Conservation (phyloP, 345 rosid species). For the Lumnitzera racemosa region DNA sequence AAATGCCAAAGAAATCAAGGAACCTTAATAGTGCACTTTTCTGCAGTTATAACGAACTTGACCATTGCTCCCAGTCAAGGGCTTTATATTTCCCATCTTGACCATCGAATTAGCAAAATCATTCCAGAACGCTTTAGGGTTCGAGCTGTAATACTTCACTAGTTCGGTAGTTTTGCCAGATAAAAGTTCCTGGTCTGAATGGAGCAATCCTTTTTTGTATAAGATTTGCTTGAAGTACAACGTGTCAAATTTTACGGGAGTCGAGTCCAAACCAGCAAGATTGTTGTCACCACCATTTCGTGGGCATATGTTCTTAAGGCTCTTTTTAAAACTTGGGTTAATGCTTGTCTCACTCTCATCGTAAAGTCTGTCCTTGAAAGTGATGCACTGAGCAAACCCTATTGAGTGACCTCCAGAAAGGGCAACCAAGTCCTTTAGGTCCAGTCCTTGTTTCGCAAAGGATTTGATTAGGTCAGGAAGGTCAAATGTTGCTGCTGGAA, state of each 20-base stretch:
- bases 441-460: conserved; percentile 39
- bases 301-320: conserved; percentile 25
- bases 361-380: conserved; percentile 25
- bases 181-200: conserved; percentile 26
- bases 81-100: conserved; percentile 50
- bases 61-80: conserved; percentile 34
- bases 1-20: too few species aligned
- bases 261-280: conserved; percentile 13
- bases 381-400: conserved; percentile 25
- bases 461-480: conserved; percentile 24
- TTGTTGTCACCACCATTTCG: conserved; percentile 11
- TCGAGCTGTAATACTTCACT: conserved; percentile 10
- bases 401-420: conserved; percentile 53
- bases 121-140: conserved; percentile 18
- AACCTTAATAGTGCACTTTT: conserved; percentile 9
- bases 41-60: conserved; percentile 37
- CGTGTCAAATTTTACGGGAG: conserved; percentile 13
- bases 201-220: conserved; percentile 21
- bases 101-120: conserved; percentile 38
- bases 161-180: conserved; percentile 12
- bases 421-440: conserved; percentile 33
- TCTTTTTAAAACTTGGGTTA: conserved; percentile 20
- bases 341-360: conserved; percentile 21
- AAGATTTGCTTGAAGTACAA: conserved; percentile 25
- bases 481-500: conserved; percentile 34